Evolutionary conservation across 352 stramenopile species (phyloP), one percentile per base, ranked within the genome.

Genomic region (Pythium graminicola): DNA sequence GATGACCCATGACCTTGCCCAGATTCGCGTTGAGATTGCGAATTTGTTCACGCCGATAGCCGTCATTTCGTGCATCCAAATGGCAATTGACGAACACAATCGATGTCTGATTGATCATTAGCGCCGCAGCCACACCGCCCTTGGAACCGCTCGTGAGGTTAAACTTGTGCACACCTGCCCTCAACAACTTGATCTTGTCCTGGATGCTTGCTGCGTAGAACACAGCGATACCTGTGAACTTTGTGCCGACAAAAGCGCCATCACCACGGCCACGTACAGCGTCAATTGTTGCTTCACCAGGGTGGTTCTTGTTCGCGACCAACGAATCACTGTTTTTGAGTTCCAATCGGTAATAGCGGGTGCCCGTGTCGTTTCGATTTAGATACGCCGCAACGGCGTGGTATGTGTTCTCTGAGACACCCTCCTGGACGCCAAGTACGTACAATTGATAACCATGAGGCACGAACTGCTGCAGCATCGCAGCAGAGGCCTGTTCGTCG

Each of bases 11-110:
- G 17, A 89, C 65, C 27, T 74, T 77, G 35, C 83, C 83, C 11
- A 95, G 56, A 38, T 79, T 81, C 1, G 76, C 73, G 35, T 92
- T 86, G 47, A 94, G 60, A 32, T 78, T 87, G 20, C 76, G 63
- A 54, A 92, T 90, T 65, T 95, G 85, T 27, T 93, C 76, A 26
- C 82, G 81, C 4, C 85, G 81, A 54, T 89, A 84, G 16, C 68
- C 69, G 47, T 91, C 81, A 36, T 89, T 89, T 26, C 81, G 70
- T 17, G 80, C 79, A 31, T 93, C 85, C 57, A 95, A 70, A 57
- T 95, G 81, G 43, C 77, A 89, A 50, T 89, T 93, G 11, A 93
- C 73, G 44, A 95, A 93, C 38, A 83, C 80, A 29, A 95, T 73
- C 0, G 80, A 92, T 46, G 75, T 86, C 51, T 85, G 67, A 51